Evolutionary conservation across 2,329 filamentous ascomycete genomes (phyloP), one percentile per base, ranked within the genome.

Genomic region (Verticillium klebahnii): DNA sequence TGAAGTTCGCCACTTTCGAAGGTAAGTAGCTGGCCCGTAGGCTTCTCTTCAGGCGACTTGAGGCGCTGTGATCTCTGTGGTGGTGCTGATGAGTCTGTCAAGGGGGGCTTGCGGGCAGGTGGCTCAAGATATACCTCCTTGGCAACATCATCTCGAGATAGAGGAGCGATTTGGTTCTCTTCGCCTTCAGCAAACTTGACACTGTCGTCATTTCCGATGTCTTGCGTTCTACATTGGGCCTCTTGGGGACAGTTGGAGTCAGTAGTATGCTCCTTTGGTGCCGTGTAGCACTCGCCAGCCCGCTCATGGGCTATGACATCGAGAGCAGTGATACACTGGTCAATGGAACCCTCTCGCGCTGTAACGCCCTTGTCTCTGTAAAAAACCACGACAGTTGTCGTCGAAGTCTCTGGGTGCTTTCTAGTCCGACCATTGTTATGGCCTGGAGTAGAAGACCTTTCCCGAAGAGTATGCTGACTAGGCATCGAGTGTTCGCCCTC

Each of bases 361-460:
- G 61, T 67, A 2, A 63, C 58, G n/a, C 61, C 63, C 40, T 63
- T 63, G 32, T 70, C 69, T 12, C 62, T 40, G 31, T 69, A 69
- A 3, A 60, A 63, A 23, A 69, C 29, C 19, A 68, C 66, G 2
- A 2, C 34, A 2, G 34, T 9, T 1, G 14, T 36, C 2, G 19
- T 52, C 8, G n/a, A 6, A 12, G 45, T 3, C 9, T 3, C 11
- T 23, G 19, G 8, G 8, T 8, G 45, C 7, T 23, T 23, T 12
- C 11, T n/a, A 9, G 11, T 23, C 45, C 1, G 45, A 23, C 5
- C 11, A n/a, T 17, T 12, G 11, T 52, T 14, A 12, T 23, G 45
- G 12, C 1, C 19, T 52, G 45, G 9, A n/a, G 19, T n/a, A 1
- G 6, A 9, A n/a, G 15, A 15, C 39, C 8, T 14, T 52, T 11